Percentiles rank a stretch among this genome's conserved stretches.
These are phyloP conservation scores for Farysia itapuensis DNA, from an alignment of 1,284 basidiomycete genomes.

Conservation along the genomic window DNA sequence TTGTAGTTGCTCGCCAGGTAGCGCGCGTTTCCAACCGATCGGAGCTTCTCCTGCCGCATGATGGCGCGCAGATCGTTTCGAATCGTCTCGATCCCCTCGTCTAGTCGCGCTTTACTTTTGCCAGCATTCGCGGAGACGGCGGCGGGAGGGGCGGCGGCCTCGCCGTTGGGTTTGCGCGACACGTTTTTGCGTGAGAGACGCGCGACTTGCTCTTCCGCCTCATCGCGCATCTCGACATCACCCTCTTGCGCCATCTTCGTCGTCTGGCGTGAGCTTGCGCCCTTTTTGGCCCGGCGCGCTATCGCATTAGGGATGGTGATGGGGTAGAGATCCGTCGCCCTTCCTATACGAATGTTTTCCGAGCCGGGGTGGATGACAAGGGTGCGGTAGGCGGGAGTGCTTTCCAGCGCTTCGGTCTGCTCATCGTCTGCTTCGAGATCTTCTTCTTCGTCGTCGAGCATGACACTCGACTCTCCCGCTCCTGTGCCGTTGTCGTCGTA, in stretches of 20 bases:
- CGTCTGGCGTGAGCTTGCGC: neutral
- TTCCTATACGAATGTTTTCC: constrained; percentile 79
- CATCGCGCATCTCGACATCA: constrained; percentile 13
- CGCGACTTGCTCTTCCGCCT: constrained; percentile 2
- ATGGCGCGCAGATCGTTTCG: constrained; percentile 55
- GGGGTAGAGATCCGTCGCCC: constrained; percentile 83
- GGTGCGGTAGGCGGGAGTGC: constrained; percentile 50
- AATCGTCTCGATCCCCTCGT: constrained; percentile 44
- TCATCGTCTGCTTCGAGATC: constrained; percentile 26
- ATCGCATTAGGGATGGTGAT: constrained; percentile 75
- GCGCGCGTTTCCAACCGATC: constrained; percentile 53
- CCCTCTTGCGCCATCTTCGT: neutral
- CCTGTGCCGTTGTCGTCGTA: constrained; percentile 4
- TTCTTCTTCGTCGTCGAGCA: constrained; percentile 17
- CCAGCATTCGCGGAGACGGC: neutral
- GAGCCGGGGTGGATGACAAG: constrained; percentile 94
- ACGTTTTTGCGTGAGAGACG: constrained; percentile 11
- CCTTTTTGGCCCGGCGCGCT: constrained; percentile 62
- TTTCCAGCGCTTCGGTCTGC: constrained; percentile 24
- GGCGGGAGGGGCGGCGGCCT: neutral
- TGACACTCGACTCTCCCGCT: constrained; percentile 14
- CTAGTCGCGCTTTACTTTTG: constrained; percentile 11
- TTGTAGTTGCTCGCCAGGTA: constrained; percentile 56
- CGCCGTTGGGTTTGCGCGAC: constrained; percentile 6
- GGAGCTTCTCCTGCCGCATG: constrained; percentile 58